Evolutionary conservation across 345 rosid species (phyloP).

Genomic region (Gossypium anomalum): DNA sequence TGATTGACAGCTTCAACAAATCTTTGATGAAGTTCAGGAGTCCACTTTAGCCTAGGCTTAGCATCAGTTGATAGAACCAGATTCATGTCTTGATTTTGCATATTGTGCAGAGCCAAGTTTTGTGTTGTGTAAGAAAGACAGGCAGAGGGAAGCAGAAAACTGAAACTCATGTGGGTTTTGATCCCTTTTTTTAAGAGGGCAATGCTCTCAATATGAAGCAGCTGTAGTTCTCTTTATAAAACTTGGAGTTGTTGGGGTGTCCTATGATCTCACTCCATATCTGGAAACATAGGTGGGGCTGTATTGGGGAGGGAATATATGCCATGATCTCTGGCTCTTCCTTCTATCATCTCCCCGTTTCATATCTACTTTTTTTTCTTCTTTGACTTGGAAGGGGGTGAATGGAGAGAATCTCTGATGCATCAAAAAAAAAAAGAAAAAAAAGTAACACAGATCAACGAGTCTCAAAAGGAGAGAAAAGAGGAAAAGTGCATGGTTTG

Average conservation of each 20-base stretch:
- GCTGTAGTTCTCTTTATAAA: conserved; percentile 37
- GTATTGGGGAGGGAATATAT: conserved; percentile 71
- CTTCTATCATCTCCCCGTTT: conserved; percentile 36
- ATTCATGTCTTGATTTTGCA: conserved; percentile 55
- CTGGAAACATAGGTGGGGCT: conserved; percentile 78
- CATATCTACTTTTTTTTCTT: conserved; percentile 38
- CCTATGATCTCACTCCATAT: conserved; percentile 64
- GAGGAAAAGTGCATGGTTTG: conserved; percentile 69
- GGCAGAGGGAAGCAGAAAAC: conserved; percentile 7
- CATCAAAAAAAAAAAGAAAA: conserved; percentile 47
- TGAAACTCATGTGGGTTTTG: conserved; percentile 22
- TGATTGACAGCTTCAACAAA: conserved; percentile 80
- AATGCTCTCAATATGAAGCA: conserved; percentile 19
- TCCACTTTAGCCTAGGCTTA: conserved; percentile 97
- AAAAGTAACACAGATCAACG: conserved; percentile 35
- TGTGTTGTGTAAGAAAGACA: conserved; percentile 19
- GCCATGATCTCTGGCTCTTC: conserved; percentile 60
- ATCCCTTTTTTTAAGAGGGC: conserved; percentile 17
- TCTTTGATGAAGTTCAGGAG: conserved; percentile 81
- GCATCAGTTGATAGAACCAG: conserved; percentile 85
- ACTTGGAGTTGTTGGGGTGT: conserved; percentile 39
- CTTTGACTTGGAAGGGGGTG: conserved; percentile 50
- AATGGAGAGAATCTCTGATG: conserved; percentile 53
- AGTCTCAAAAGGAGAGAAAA: conserved; percentile 54
- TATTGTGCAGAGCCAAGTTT: conserved; percentile 34